Base-by-base conservation (phyloP, 352 stramenopile genomes). In the Globisporangium polare region DNA sequence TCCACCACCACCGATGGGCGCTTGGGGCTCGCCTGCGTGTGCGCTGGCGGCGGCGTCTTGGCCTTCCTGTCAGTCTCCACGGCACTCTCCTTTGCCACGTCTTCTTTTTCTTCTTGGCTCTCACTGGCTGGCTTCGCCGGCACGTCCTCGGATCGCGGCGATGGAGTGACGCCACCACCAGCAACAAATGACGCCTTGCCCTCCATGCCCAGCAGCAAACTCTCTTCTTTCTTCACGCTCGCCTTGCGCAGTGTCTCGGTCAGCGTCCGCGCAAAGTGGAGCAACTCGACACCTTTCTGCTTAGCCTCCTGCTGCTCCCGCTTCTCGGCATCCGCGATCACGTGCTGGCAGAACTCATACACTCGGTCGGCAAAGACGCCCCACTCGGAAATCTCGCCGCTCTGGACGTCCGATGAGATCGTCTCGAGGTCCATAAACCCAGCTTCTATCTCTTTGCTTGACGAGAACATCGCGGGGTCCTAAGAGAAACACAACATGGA, bases 181-280 rank as follows among this genome's bases (percentile, higher is more conserved):
- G 55, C 59, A 51, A 67, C 20, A 8, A 10, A 4, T 33, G 42
- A 41, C 41, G 26, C 26, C n/a, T 13, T 42, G 41, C 45, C 27
- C 56, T 7, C 65, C 47, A 46, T 72, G 78, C 80, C 78, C 49
- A 83, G 61, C 67, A 89, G 57, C 43, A 91, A 57, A 7, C 63
- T 67, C 6, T 73, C 72, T 51, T 92, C 83, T 50, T 89, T 87
- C 71, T 87, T 85, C 13, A 83, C 47, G 47, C 81, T 90, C 18
- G 78, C 77, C 60, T 90, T 87, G 0, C 80, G 75, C 22, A 92
- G 54, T 20, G 83, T 91, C 56, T 90, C 83, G 0, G 81, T 90
- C 20, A 92, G 53, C 3, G 79, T 90, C 46, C 83, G 72, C 24
- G 81, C 77, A 67, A 92, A 92, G 37, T 90, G 80, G 29, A 90